Evolutionary conservation across 108 stramenopile species (phyloP).

Genomic region (Conticribra weissflogii): DNA sequence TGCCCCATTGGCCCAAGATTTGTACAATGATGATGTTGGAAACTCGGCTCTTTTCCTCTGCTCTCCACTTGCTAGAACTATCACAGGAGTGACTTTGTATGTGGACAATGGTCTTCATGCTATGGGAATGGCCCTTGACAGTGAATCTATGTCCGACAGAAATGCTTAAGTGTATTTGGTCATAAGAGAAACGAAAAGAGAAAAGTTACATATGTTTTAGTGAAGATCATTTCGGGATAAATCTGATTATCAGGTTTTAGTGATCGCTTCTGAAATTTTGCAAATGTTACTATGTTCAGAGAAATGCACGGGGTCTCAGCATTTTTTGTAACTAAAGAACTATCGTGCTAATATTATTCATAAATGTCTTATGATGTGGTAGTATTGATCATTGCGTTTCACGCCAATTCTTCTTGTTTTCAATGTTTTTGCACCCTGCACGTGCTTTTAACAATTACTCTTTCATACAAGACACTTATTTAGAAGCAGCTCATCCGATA

Average conservation of each 20-base stretch:
- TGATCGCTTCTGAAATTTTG: no score
- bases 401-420: no score
- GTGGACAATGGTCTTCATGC: conserved; percentile 92
- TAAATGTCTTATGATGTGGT: no score
- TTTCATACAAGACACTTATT: no score
- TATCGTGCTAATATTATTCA: not conserved
- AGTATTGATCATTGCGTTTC: no score
- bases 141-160: conserved; percentile 64
- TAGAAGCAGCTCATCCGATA: no score
- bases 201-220: no score
- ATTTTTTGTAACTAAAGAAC: not conserved
- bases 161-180: conserved; percentile 38
- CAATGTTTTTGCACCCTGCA: no score
- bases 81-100: conserved; percentile 94
- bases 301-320: not conserved
- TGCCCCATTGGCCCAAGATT: conserved; percentile 93
- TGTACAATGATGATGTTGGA: conserved; percentile 98
- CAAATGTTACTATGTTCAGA: not conserved
- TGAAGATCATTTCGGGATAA: no score
- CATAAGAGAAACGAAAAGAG: no score
- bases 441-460: no score
- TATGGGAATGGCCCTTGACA: conserved; percentile 94
- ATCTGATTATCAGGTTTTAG: no score
- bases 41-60: conserved; percentile 90
- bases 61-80: conserved; percentile 88